Evolutionary conservation across 805 yeast species (phyloP).

Genomic region (Pichia occidentalis): DNA sequence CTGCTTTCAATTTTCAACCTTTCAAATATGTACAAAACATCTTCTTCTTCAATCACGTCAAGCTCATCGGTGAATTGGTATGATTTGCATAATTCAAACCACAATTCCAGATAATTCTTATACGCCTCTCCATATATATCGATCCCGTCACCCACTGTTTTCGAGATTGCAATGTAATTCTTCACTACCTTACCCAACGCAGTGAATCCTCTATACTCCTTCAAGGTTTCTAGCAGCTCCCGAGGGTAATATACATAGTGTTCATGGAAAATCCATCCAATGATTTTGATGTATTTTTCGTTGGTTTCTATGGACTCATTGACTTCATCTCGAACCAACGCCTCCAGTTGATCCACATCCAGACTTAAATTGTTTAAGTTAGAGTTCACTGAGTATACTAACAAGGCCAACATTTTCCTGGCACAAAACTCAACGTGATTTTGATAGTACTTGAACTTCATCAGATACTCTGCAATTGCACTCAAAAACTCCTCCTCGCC

Average conservation of each 20-base stretch:
- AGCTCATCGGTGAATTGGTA: constrained; percentile 32
- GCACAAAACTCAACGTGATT: constrained; percentile 38
- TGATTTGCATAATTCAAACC: constrained; percentile 49
- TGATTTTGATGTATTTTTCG: constrained; percentile 26
- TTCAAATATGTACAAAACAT: constrained; percentile 40
- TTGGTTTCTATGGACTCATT: constrained; percentile 20
- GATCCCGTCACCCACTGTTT: constrained; percentile 31
- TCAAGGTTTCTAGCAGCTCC: constrained; percentile 37
- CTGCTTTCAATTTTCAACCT: constrained; percentile 36
- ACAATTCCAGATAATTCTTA: constrained; percentile 38
- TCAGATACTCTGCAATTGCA: constrained; percentile 23
- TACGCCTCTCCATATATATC: constrained; percentile 24
- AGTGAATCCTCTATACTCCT: constrained; percentile 47
- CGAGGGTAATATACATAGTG: constrained; percentile 19
- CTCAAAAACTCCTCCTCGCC: constrained; percentile 24
- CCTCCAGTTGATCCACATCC: constrained; percentile 15
- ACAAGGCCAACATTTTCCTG: constrained; percentile 41
- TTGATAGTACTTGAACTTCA: constrained; percentile 28
- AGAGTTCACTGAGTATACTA: constrained; percentile 28
- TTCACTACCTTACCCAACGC: constrained; percentile 30
- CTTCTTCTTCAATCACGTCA: constrained; percentile 10
- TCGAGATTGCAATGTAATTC: constrained; percentile 29
- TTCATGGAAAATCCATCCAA: constrained; percentile 29
- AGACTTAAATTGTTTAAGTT: constrained; percentile 21
- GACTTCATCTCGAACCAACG: constrained; percentile 18